Conservation (phyloP, 2,329 filamentous ascomycete genomes). For the Cadophora gregata region DNA sequence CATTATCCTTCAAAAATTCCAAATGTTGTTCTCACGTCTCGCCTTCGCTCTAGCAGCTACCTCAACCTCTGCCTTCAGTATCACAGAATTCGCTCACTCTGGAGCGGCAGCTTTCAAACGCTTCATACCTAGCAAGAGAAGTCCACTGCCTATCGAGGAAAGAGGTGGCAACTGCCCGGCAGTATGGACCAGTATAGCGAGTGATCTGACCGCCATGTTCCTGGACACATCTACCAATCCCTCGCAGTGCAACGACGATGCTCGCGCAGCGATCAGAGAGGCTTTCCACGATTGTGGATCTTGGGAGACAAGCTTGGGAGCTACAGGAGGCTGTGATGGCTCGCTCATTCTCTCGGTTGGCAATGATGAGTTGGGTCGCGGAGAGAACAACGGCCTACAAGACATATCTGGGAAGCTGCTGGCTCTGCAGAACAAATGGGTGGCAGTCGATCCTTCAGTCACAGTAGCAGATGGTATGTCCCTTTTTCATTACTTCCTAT, state of each 20-base stretch:
- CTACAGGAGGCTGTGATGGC: conserved; percentile 52
- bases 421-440: neutral
- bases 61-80: too few species aligned
- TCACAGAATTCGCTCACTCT: too few species aligned
- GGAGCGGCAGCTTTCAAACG: too few species aligned
- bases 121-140: too few species aligned
- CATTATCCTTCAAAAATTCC: too few species aligned
- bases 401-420: conserved; percentile 44
- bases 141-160: too few species aligned
- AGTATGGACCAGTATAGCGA: conserved; percentile 49
- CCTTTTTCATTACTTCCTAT: too few species aligned
- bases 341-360: conserved; percentile 46
- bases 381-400: conserved; percentile 54
- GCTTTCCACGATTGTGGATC: conserved; percentile 55
- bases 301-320: conserved; percentile 46
- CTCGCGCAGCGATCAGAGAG: conserved; percentile 52
- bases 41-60: too few species aligned
- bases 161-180: conserved; percentile 5
- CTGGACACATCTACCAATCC: conserved; percentile 41
- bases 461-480: neutral
- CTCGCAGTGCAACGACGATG: conserved; percentile 47
- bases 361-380: conserved; percentile 45
- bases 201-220: conserved; percentile 47
- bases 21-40: too few species aligned
- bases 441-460: neutral